Conservation (phyloP, 306 rosid species). For the Datisca glomerata region DNA sequence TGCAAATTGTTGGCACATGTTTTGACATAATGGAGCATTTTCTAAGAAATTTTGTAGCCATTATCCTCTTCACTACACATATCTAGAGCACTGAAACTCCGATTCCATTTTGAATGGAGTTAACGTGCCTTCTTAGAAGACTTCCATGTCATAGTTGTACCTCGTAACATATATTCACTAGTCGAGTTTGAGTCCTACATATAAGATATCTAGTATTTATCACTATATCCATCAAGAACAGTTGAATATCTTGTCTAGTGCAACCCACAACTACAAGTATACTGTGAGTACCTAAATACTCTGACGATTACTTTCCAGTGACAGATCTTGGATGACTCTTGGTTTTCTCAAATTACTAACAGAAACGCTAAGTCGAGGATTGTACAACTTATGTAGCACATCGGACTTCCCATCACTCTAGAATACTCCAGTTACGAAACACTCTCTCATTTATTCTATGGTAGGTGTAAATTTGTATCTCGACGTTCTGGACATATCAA, state of each 20-base stretch:
- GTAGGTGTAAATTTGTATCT: not conserved
- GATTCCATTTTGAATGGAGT: not conserved
- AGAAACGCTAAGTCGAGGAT: not conserved
- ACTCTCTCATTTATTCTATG: not conserved
- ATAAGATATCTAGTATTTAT: not conserved
- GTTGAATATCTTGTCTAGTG: not conserved
- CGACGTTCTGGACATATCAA: too few relatives aligned
- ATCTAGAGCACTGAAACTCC: too few relatives aligned
- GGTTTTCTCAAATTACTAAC: not conserved
- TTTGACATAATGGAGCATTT: not conserved
- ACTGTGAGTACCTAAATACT: not conserved
- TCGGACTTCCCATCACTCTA: too few relatives aligned
- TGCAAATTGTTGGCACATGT: not conserved
- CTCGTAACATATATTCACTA: not conserved
- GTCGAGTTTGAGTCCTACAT: not conserved
- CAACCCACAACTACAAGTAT: not conserved
- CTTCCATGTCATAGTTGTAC: not conserved
- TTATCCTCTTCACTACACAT: not conserved
- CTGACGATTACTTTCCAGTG: conserved; percentile 3
- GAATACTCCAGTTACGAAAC: too few relatives aligned
- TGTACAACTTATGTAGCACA: not conserved
- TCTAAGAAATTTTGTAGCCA: not conserved
- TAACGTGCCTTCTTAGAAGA: not conserved
- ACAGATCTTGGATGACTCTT: not conserved
- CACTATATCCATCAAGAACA: not conserved